Evolutionary conservation across 345 rosid species (phyloP).

Genomic region (Mangifera indica): DNA sequence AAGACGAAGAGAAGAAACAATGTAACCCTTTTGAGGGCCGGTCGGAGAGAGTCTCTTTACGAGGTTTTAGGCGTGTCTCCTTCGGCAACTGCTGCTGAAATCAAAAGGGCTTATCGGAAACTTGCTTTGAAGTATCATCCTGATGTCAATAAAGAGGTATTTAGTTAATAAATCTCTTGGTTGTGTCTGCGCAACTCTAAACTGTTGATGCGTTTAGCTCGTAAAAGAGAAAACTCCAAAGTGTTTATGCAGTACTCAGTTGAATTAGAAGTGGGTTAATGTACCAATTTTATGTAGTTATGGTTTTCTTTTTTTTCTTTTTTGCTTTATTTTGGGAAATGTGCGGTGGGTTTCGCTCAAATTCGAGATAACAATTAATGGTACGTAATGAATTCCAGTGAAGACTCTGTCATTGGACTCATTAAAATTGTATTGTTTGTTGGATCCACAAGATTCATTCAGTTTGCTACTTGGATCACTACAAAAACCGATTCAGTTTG

Average conservation of each 20-base stretch:
- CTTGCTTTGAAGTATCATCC: slow-evolving; percentile 95
- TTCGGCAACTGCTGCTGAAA: slow-evolving; percentile 72
- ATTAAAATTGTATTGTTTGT: background rate
- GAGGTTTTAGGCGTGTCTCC: slow-evolving; percentile 79
- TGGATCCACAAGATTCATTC: background rate
- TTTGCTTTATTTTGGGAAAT: background rate
- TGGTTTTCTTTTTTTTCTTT: no score
- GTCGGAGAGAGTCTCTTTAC: slow-evolving; percentile 70
- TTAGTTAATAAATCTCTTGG: background rate
- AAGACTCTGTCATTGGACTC: background rate
- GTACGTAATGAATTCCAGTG: background rate
- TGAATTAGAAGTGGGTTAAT: background rate
- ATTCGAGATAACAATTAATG: background rate
- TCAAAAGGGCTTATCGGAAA: slow-evolving; percentile 92
- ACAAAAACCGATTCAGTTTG: background rate
- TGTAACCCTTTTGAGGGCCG: slow-evolving; percentile 43
- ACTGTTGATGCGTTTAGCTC: background rate
- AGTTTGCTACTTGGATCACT: background rate
- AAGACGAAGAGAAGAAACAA: slow-evolving; percentile 35
- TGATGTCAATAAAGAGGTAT: slow-evolving; percentile 90
- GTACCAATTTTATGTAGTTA: background rate
- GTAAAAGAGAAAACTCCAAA: background rate
- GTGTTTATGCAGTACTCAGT: background rate
- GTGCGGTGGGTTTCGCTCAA: background rate
- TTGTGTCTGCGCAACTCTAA: background rate